Evolutionary conservation across 2,329 filamentous ascomycete species (phyloP).

Genomic region (Arthrobotrys iridis): DNA sequence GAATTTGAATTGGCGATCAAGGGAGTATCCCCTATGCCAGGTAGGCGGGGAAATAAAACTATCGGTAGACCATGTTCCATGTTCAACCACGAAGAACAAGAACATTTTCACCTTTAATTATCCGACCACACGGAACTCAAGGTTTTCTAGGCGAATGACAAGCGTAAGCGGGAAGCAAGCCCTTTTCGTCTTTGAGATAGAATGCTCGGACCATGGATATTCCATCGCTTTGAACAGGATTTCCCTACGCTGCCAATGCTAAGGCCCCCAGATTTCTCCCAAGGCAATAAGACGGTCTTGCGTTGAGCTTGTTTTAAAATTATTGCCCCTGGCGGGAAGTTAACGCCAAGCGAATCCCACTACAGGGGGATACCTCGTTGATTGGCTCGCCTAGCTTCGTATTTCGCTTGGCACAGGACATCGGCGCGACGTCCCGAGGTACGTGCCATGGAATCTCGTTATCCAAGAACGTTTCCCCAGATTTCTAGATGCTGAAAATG

Average conservation of each 20-base stretch:
- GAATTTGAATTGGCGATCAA: not conserved
- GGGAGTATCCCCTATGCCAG: not conserved
- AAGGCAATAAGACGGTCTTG: too few species aligned
- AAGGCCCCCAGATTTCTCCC: too few species aligned
- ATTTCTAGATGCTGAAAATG: not conserved
- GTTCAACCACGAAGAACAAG: not conserved
- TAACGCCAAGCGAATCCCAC: slow-evolving; percentile 13
- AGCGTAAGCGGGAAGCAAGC: slow-evolving; percentile 12
- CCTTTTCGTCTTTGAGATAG: not conserved
- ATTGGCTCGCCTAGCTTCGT: slow-evolving; percentile 16
- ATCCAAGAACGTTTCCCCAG: not conserved
- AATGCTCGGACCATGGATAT: not conserved
- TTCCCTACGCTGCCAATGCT: not conserved
- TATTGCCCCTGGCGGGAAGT: slow-evolving; percentile 8
- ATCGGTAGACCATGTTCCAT: not conserved
- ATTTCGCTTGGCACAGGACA: slow-evolving; percentile 32
- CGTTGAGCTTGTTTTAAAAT: slow-evolving; percentile 42
- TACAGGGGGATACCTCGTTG: not conserved
- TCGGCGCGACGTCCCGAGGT: slow-evolving; percentile 45
- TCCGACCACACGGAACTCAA: not conserved
- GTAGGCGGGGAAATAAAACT: slow-evolving; percentile 28
- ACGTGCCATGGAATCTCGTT: not conserved
- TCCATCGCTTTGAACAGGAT: not conserved
- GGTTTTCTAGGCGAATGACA: slow-evolving; percentile 6
- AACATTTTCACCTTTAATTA: slow-evolving; percentile 3